A percentile compares a stretch with the other conserved stretches of the same genome.
Conservation (phyloP, 148 eudicot genomes). For the Diospyros kaki region DNA sequence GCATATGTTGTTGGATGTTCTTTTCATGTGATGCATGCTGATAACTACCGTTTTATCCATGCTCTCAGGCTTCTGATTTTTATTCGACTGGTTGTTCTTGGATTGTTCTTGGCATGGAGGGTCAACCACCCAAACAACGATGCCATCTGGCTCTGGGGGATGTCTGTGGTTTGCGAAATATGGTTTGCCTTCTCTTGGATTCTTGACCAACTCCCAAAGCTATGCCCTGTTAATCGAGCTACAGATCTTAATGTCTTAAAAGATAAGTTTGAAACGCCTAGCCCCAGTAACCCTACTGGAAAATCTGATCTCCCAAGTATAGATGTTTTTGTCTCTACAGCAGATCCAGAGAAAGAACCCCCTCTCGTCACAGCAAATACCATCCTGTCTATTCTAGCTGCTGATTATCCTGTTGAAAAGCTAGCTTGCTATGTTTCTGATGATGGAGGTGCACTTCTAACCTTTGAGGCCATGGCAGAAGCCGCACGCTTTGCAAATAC, state of each 20-base stretch:
- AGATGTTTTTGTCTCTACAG: conserved; percentile 26
- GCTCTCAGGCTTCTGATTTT: neutral
- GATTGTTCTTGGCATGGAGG: conserved; percentile 7
- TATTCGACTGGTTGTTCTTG: neutral
- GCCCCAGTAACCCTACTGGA: conserved; percentile 22
- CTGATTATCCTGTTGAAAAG: conserved; percentile 7
- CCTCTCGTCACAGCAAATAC: conserved; percentile 11
- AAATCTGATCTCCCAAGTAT: conserved; percentile 27
- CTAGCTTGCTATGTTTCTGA: conserved; percentile 10
- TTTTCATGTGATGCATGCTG: conserved; percentile 1
- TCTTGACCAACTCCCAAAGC: conserved; percentile 29
- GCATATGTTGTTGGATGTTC: neutral
- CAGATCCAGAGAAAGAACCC: conserved; percentile 20
- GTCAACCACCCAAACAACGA: neutral
- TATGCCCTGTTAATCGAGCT: conserved; percentile 23
- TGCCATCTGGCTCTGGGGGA: neutral
- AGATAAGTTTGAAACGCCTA: conserved; percentile 23
- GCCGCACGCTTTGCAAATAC: conserved; percentile 2
- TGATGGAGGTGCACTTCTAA: conserved; percentile 8
- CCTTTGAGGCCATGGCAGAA: conserved; percentile 11
- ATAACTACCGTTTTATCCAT: neutral
- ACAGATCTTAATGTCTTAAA: conserved; percentile 24
- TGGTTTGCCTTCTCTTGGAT: conserved; percentile 30
- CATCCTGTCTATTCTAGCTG: conserved; percentile 3
- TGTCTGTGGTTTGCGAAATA: conserved; percentile 16